phyloP scores from a whole-genome alignment of 768 basidiomycete genomes.

The Sarcodon sp. region DNA sequence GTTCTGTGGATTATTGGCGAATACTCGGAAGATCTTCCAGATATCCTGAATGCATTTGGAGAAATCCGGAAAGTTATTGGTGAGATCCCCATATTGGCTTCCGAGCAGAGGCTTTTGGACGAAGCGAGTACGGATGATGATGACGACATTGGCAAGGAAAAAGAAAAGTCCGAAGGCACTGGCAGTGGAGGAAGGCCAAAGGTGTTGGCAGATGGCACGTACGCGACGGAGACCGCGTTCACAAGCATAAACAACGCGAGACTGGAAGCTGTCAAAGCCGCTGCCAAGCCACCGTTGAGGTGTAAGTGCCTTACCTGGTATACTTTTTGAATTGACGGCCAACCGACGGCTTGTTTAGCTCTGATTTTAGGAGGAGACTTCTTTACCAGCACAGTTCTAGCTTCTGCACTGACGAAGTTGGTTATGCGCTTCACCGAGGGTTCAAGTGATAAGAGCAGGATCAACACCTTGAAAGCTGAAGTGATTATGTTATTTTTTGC shows the following conservation, averaged over 20 bases:
- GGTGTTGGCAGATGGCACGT: slow-evolving; percentile 92
- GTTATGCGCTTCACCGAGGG: slow-evolving; percentile 61
- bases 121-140: slow-evolving; percentile 51
- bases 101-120: slow-evolving; percentile 74
- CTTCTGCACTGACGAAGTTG: slow-evolving; percentile 82
- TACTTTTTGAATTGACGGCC: not conserved
- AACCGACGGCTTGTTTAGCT: slow-evolving; percentile 25
- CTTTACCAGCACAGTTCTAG: slow-evolving; percentile 89
- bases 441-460: slow-evolving; percentile 30
- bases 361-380: slow-evolving; percentile 92
- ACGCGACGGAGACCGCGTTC: slow-evolving; percentile 93
- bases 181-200: slow-evolving; percentile 45
- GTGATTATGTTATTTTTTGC: slow-evolving; percentile 21
- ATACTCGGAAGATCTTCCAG: slow-evolving; percentile 58
- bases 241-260: slow-evolving; percentile 45
- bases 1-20: slow-evolving; percentile 98
- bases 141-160: slow-evolving; percentile 27
- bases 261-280: slow-evolving; percentile 74
- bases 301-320: slow-evolving; percentile 26
- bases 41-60: slow-evolving; percentile 61
- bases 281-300: slow-evolving; percentile 82
- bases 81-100: slow-evolving; percentile 94
- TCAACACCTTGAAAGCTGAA: slow-evolving; percentile 80
- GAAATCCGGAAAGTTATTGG: slow-evolving; percentile 81
- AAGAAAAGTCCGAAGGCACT: slow-evolving; percentile 33